Evolutionary conservation across 345 rosid species (phyloP), one percentile per base, ranked within the genome.

Genomic region (Lenwebbia sp.): DNA sequence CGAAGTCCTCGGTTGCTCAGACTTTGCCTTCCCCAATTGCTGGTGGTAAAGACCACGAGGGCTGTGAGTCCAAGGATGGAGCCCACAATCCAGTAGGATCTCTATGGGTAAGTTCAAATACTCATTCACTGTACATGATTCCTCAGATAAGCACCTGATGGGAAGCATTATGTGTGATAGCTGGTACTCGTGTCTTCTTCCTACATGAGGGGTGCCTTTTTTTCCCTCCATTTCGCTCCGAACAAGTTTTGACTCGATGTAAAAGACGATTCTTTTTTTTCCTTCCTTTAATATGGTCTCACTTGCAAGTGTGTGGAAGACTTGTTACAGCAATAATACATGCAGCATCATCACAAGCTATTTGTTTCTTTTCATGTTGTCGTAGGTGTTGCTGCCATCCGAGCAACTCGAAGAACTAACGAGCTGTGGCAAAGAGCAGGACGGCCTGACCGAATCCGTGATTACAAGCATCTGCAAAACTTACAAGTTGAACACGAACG

Each of bases 321-420:
- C 4, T 37, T 70, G 41, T 37, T 70, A 70, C 7, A 9, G 47
- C 81, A 37, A 70, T 22, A 70, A 70, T 37, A 70, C 26, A 2
- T 10, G 25, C 81, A 33, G 44, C 52, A 33, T 40, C 58, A 51
- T 83, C 60, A 25, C 53, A 83, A 86, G 83, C 23, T 26, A 37
- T 19, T 22, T 19, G 22, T 26, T 76, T 47, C 40, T 49, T 84
- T 83, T 58, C 58, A 13, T 47, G 7, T 47, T 13, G 37, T 33
- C 10, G 47, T 84, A 96, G 99, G 91, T 92, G 56, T 85, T 97
- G 94, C 89, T 88, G 86, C 95, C 99, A 85, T 97, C 98, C 0
- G 85, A 87, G 86, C 95, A 95, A 88, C 94, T 96, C 3, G 87
- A 93, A 86, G 87, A 92, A 44, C 89, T 94, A 55, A 49, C 92